Conservation (phyloP, 805 yeast genomes). For the Debaryomyces prosopidis region DNA sequence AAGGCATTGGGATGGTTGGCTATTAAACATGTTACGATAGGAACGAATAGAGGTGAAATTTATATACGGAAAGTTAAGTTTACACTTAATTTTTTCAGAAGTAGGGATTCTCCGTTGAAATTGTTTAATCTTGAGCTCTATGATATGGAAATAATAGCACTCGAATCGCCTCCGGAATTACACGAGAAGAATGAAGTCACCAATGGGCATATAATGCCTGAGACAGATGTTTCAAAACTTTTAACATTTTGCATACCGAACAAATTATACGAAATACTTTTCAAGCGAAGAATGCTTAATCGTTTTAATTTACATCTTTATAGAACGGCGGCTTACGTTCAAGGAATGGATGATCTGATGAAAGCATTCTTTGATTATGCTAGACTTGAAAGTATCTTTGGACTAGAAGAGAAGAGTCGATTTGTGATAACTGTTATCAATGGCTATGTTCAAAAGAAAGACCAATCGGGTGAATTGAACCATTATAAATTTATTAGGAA, state of each 20-base stretch:
- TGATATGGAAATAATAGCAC: slow-evolving; percentile 16
- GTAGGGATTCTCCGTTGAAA: slow-evolving; percentile 23
- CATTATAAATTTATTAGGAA: slow-evolving; percentile 22
- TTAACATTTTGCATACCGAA: slow-evolving; percentile 18
- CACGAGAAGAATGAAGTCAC: background rate
- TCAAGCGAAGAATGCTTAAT: slow-evolving; percentile 20
- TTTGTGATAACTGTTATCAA: slow-evolving; percentile 18
- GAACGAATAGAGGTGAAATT: slow-evolving; percentile 12
- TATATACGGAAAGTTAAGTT: slow-evolving; percentile 18
- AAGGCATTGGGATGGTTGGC: slow-evolving; percentile 33
- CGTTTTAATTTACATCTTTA: slow-evolving; percentile 25
- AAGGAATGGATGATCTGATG: slow-evolving; percentile 11
- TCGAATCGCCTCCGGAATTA: background rate
- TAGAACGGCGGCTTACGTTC: slow-evolving; percentile 11
- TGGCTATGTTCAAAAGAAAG: slow-evolving; percentile 19
- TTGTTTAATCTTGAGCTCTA: slow-evolving; percentile 26
- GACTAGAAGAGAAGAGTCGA: slow-evolving; percentile 14
- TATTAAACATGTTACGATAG: slow-evolving; percentile 23
- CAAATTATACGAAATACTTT: slow-evolving; percentile 17
- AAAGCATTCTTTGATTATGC: slow-evolving; percentile 21
- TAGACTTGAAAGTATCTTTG: slow-evolving; percentile 17
- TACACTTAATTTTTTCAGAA: slow-evolving; percentile 21
- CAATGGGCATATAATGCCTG: background rate
- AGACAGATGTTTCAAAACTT: background rate
- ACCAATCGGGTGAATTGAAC: slow-evolving; percentile 9